Conservation (phyloP, 2,329 filamentous ascomycete species). For the Tolypocladium nubicola region DNA sequence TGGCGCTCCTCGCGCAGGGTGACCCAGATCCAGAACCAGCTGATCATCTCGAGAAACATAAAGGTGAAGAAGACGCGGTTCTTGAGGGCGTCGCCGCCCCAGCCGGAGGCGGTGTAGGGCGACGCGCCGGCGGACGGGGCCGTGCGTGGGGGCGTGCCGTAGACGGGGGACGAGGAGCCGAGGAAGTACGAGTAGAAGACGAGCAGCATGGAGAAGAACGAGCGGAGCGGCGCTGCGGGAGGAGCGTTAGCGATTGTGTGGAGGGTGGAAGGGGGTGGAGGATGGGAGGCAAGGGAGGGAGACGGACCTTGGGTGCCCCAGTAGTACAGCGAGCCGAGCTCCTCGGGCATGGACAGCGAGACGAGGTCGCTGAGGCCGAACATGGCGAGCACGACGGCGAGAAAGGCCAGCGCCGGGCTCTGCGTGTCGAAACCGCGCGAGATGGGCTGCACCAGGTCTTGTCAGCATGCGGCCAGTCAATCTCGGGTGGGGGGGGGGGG, state of each 20-base stretch:
- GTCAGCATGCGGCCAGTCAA: not conserved
- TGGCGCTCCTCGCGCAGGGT: conserved; percentile 56
- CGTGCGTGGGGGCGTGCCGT: conserved; percentile 16
- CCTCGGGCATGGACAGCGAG: conserved; percentile 57
- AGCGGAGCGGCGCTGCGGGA: conserved; percentile 48
- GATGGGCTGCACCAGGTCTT: conserved; percentile 36
- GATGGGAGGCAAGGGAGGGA: conserved; percentile 20
- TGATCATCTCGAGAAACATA: conserved; percentile 70
- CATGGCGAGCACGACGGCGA: conserved; percentile 56
- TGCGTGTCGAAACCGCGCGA: conserved; percentile 57
- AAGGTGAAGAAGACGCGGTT: conserved; percentile 80
- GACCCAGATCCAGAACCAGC: conserved; percentile 80
- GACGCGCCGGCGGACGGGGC: conserved; percentile 19
- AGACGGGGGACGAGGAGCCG: conserved; percentile 38
- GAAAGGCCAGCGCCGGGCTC: conserved; percentile 61
- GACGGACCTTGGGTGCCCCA: conserved; percentile 55
- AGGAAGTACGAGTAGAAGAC: conserved; percentile 57
- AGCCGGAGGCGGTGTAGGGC: conserved; percentile 24
- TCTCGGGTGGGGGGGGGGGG: not conserved
- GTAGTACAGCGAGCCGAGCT: conserved; percentile 50
- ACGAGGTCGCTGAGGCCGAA: conserved; percentile 54
- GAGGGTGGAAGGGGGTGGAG: not conserved
- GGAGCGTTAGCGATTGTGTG: conserved; percentile 1
- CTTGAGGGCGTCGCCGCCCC: conserved; percentile 59
- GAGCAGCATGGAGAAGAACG: conserved; percentile 49